Evolutionary conservation across 1,284 basidiomycete species (phyloP), one percentile per base, ranked within the genome.

Genomic region (Salmacisia buchloeana): DNA sequence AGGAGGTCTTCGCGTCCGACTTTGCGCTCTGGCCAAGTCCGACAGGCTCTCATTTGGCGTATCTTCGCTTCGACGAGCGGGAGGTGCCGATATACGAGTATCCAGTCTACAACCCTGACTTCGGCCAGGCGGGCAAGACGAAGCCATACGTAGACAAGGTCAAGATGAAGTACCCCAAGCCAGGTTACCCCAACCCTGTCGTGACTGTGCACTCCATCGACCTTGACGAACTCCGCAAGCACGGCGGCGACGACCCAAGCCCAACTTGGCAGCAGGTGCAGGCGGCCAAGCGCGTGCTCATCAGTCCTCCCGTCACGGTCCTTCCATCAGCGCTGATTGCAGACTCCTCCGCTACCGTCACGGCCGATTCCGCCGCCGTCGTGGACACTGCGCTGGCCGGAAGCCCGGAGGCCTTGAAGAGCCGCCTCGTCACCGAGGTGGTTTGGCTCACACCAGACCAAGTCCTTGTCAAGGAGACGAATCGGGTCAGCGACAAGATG

Each of bases 11-110:
- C 69, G 82, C 83, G 3, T 77, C 82, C 36, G 87, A 92, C 72
- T 87, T 81, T 59, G 88, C 92, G 0, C 83, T 94, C 6, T 97
- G 92, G 92, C 97, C 91, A 88, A 89, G 89, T 31, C 93, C 93
- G 0, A 86, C 90, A 70, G 88, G 89, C 0, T 82, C 84, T 10
- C 89, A 88, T 68, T 72, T 97, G 38, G 91, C 92, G 0, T 98
- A 88, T 82, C 85, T 97, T 43, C 83, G 86, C 15, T 87, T 92
- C 65, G 92, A 98, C 80, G 94, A 97, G 82, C 89, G 89, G 0
- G 82, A 84, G 0, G 94, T 98, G 0, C 87, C 88, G 56, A 88
- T 90, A 73, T 98, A 88, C 82, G 85, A 84, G 58, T 91, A 91
- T 80, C 92, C 92, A 2, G 84, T 96, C 60, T 97, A 94, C 82